Percentiles rank a stretch among this genome's conserved stretches.
Conservation (phyloP, 1,284 basidiomycete species). For the Ceratobasidium papillatum region DNA sequence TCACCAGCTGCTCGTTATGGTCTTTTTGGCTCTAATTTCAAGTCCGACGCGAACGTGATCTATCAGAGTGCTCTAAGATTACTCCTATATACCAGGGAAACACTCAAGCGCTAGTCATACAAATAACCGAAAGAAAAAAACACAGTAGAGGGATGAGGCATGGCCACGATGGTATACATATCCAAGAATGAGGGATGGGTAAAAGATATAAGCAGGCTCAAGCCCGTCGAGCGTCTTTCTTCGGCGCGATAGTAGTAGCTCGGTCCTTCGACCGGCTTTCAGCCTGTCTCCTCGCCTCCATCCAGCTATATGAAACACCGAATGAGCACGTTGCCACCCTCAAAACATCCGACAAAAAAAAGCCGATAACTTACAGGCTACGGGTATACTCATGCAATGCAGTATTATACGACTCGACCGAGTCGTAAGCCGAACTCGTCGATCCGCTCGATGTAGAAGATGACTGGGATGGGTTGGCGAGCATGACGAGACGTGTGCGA, state of each 20-base stretch:
- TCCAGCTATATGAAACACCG: conserved; percentile 19
- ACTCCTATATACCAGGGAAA: background rate
- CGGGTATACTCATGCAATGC: conserved; percentile 33
- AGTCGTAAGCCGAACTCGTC: conserved; percentile 8
- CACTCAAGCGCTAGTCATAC: conserved; percentile 22
- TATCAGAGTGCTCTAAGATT: background rate
- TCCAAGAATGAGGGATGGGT: background rate
- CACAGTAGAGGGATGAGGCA: background rate
- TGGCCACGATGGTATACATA: conserved; percentile 22
- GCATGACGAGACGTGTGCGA: background rate
- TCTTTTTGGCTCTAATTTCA: conserved; percentile 1
- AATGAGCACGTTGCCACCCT: background rate
- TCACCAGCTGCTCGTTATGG: background rate
- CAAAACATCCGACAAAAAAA: background rate
- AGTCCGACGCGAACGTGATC: background rate
- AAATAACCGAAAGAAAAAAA: background rate
- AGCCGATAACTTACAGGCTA: conserved; percentile 14
- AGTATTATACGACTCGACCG: conserved; percentile 32
- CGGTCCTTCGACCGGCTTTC: conserved; percentile 31
- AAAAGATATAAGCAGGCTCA: background rate
- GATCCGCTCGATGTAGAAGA: conserved; percentile 1
- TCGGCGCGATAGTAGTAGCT: conserved; percentile 17
- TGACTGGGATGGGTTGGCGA: conserved; percentile 23
- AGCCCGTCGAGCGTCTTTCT: background rate
- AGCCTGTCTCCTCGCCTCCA: conserved; percentile 31